These are phyloP conservation scores for Dionaea muscipula DNA, from an alignment of 179 eudicot species.

Conservation along the genomic window DNA sequence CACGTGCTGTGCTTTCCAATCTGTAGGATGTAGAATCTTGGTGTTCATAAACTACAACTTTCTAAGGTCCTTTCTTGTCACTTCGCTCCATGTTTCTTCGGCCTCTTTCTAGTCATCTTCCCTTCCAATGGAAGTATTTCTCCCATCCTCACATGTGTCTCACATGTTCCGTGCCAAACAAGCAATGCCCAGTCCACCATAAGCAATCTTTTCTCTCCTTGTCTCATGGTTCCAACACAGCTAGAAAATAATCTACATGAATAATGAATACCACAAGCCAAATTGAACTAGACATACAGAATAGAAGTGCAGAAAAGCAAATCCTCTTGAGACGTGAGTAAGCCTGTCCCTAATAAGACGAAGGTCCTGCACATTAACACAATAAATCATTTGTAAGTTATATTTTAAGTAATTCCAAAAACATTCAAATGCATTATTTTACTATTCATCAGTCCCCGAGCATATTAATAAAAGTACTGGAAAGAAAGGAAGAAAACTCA, in stretches of 20 bases:
- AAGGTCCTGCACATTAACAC: conserved; percentile 60
- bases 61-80: too few species aligned
- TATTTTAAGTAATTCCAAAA: not conserved
- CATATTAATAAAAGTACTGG: not conserved
- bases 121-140: too few species aligned
- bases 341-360: conserved; percentile 96
- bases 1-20: too few species aligned
- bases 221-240: not conserved
- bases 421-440: not conserved
- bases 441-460: not conserved
- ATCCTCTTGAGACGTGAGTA: conserved; percentile 96
- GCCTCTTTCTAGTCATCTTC: too few species aligned
- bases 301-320: conserved; percentile 85
- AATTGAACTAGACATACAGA: conserved; percentile 47
- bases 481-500: not conserved
- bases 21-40: too few species aligned
- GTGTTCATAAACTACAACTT: too few species aligned
- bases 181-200: too few species aligned
- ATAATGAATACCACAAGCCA: not conserved
- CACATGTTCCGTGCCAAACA: too few species aligned
- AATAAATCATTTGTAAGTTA: conserved; percentile 6
- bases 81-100: too few species aligned
- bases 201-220: not conserved
- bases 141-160: too few species aligned
- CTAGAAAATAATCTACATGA: not conserved